Evolutionary conservation across 306 rosid species (phyloP).

Genomic region (Aeschynomene evenia): DNA sequence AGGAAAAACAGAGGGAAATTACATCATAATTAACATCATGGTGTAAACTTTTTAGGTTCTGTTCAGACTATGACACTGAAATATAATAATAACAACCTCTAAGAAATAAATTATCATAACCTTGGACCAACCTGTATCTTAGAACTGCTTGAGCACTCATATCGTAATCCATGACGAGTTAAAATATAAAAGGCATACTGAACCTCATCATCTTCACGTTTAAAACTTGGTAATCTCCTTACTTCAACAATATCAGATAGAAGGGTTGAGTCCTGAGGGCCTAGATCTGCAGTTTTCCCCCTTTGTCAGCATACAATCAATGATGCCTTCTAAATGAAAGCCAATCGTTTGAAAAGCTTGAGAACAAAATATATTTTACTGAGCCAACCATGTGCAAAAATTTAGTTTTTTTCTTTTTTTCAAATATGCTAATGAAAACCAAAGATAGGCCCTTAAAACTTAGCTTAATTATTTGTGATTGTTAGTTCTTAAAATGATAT

Average conservation of each 20-base stretch:
- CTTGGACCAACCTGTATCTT: conserved; percentile 42
- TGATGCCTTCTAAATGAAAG: conserved; percentile 2
- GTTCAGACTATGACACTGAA: conserved; percentile 13
- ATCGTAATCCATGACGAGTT: conserved; percentile 72
- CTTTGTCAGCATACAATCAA: conserved; percentile 15
- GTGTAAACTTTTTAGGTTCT: conserved; percentile 3
- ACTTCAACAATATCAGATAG: conserved; percentile 66
- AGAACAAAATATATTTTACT: conserved; percentile 15
- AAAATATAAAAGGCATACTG: conserved; percentile 71
- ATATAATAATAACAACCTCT: not conserved
- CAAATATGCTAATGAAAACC: not conserved
- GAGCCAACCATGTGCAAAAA: conserved; percentile 15
- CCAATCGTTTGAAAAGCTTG: conserved; percentile 21
- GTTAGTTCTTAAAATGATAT: conserved; percentile 16
- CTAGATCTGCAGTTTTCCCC: conserved; percentile 35
- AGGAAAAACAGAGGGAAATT: conserved; percentile 12
- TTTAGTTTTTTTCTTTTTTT: not conserved
- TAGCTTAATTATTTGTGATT: conserved; percentile 4
- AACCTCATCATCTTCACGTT: conserved; percentile 57
- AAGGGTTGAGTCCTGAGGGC: conserved; percentile 48
- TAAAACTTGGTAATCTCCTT: conserved; percentile 58
- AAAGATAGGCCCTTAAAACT: conserved; percentile 4
- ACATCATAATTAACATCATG: not conserved
- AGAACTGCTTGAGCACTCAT: conserved; percentile 84
- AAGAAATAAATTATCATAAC: conserved; percentile 22